Evolutionary conservation across 2,329 filamentous ascomycete species (phyloP), one percentile per base, ranked within the genome.

Genomic region (Alternaria ventricosa): DNA sequence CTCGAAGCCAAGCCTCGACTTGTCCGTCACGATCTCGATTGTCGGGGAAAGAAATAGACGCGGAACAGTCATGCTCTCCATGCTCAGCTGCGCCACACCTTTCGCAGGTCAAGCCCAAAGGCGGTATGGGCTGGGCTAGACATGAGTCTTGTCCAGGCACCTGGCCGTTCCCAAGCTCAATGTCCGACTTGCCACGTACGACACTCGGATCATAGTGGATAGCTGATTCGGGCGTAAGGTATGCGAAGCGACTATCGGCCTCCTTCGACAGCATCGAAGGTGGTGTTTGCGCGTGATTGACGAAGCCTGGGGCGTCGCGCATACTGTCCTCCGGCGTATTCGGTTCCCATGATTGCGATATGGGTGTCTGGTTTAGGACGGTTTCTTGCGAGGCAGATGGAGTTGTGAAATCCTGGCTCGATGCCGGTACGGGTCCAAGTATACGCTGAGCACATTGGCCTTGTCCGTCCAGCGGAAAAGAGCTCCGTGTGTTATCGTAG

Each of bases 371-470:
- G 28, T 9, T 55, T 8, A 27, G 3, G 5, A 28, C 5, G 8
- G 11, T n/a, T 1, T 22, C 43, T 12, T 46, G 54, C 3, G 63
- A 51, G 4, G 15, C 30, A 20, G 27, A 11, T 6, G 41, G 15
- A 4, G 30, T 55, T 13, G 23, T 23, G 5, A 15, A 15, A 27
- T 46, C n/a, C 20, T 60, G 62, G 9, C 22, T 58, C 43, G 50
- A 62, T 49, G 30, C 50, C 3, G 62, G 36, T 44, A 57, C 22
- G 30, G 30, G 54, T 8, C 20, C 28, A 28, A 30, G 25, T 25
- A 43, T 18, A 28, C 23, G 28, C 45, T 60, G 59, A 7, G 55
- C 55, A 49, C 22, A 60, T 18, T 63, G 59, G 1, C 45, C 51
- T n/a, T 33, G 36, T 25, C 43, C 18, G 13, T 57, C 41, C 43